phyloP scores from a whole-genome alignment of 306 rosid genomes.

The Quillaja saponaria region DNA sequence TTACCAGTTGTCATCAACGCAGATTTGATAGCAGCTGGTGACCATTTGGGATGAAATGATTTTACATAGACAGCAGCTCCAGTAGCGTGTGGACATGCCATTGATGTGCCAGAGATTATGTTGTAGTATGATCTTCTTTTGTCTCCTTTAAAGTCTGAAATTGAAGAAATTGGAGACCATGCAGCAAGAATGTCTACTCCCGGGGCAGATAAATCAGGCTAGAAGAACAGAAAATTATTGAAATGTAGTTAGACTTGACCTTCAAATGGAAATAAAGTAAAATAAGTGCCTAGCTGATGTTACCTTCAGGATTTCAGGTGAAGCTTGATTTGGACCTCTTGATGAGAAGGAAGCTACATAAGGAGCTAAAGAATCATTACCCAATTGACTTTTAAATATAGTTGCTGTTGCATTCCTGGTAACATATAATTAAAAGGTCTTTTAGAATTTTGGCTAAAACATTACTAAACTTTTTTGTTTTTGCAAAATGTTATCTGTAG shows the following conservation, averaged over 20 bases:
- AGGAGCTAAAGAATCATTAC: constrained; percentile 34
- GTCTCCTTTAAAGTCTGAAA: neutral
- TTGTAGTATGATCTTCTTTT: neutral
- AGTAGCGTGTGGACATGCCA: constrained; percentile 14
- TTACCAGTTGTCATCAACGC: constrained; percentile 20
- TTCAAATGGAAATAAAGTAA: too few species aligned
- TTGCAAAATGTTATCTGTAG: neutral
- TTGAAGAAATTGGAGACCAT: constrained; percentile 24
- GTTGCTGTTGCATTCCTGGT: constrained; percentile 47
- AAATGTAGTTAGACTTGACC: neutral
- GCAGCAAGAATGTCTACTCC: constrained; percentile 35
- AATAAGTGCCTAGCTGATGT: neutral
- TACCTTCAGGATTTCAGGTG: constrained; percentile 53
- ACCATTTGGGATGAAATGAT: constrained; percentile 17
- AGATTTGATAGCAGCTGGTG: constrained; percentile 10
- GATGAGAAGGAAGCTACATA: constrained; percentile 43
- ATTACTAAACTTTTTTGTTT: too few species aligned
- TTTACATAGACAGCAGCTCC: neutral
- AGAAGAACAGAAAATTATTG: neutral
- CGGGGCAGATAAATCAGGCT: constrained; percentile 36
- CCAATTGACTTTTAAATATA: constrained; percentile 32
- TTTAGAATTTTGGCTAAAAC: too few species aligned
- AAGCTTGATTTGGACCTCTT: constrained; percentile 53
- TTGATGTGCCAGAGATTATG: constrained; percentile 23
- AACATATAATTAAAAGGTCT: too few species aligned